Evolutionary conservation across 441 rosid species (phyloP).

Genomic region (Jatropha podagrica): DNA sequence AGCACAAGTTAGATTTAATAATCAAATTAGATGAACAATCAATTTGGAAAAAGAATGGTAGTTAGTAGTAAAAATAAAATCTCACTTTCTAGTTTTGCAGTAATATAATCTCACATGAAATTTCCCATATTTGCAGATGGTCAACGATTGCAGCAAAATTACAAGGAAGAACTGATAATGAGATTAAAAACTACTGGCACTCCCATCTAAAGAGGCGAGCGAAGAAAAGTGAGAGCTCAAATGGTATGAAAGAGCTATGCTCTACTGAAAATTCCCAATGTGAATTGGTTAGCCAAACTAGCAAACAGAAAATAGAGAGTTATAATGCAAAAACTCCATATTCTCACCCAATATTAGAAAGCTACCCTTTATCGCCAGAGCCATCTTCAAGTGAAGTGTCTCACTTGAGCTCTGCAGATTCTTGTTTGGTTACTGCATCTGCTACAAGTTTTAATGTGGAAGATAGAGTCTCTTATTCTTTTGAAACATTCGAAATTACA

Average conservation of each 20-base stretch:
- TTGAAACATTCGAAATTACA: not conserved
- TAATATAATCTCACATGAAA: not conserved
- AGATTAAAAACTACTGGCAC: constrained; percentile 47
- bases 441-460: not conserved
- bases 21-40: constrained; percentile 35
- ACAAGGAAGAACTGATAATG: constrained; percentile 46
- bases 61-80: not conserved
- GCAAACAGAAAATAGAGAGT: not conserved
- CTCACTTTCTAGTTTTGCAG: not conserved
- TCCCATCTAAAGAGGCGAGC: constrained; percentile 30
- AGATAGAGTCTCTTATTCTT: not conserved
- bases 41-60: constrained; percentile 45
- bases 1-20: constrained; percentile 28
- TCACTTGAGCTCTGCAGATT: constrained; percentile 5
- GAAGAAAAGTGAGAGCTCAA: not conserved
- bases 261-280: not conserved
- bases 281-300: not conserved
- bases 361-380: constrained; percentile 30
- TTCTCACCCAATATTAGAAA: constrained; percentile 31
- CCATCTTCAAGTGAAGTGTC: constrained; percentile 14
- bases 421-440: constrained; percentile 3
- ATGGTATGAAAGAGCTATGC: not conserved
- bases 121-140: constrained; percentile 32
- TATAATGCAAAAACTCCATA: not conserved
- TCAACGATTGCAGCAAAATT: constrained; percentile 37